A percentile compares a stretch with the other conserved stretches of the same genome.
These are phyloP conservation scores for Zymoseptoria ardabiliae DNA, from an alignment of 2,329 filamentous ascomycete genomes.

Conservation along the genomic window DNA sequence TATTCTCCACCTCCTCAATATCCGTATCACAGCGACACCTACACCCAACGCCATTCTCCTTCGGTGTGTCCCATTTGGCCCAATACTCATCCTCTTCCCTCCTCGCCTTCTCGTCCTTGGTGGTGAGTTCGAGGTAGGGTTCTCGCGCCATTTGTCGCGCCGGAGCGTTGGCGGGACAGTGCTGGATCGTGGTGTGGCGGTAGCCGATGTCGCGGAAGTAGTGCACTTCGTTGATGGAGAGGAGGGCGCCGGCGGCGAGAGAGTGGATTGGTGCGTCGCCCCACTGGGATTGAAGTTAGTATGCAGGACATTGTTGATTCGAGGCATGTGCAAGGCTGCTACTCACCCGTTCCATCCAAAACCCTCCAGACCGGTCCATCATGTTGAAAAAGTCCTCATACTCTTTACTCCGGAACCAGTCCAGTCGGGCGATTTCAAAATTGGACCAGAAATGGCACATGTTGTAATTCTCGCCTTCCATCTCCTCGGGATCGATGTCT, in stretches of 20 bases:
- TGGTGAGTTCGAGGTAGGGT: constrained; percentile 54
- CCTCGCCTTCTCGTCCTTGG: constrained; percentile 62
- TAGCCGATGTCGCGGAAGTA: constrained; percentile 99
- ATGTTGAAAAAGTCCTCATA: constrained; percentile 98
- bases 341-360: constrained; percentile 96
- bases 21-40: constrained; percentile 95
- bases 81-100: constrained; percentile 94
- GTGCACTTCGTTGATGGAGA: constrained; percentile 78
- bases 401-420: constrained; percentile 94
- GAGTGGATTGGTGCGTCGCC: constrained; percentile 98
- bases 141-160: constrained; percentile 73
- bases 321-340: neutral
- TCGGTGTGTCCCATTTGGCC: constrained; percentile 76
- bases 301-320: constrained; percentile 20
- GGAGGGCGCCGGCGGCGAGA: constrained; percentile 81
- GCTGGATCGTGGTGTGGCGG: constrained; percentile 96
- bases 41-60: constrained; percentile 95
- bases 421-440: constrained; percentile 90
- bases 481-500: constrained; percentile 80
- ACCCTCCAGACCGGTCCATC: constrained; percentile 97
- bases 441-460: constrained; percentile 99
- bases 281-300: constrained; percentile 60
- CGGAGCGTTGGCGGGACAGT: constrained; percentile 93
- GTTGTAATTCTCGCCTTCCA: constrained; percentile 98
- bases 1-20: constrained; percentile 94